Conservation (phyloP, 1,284 basidiomycete genomes). For the Peniophora sp. region DNA sequence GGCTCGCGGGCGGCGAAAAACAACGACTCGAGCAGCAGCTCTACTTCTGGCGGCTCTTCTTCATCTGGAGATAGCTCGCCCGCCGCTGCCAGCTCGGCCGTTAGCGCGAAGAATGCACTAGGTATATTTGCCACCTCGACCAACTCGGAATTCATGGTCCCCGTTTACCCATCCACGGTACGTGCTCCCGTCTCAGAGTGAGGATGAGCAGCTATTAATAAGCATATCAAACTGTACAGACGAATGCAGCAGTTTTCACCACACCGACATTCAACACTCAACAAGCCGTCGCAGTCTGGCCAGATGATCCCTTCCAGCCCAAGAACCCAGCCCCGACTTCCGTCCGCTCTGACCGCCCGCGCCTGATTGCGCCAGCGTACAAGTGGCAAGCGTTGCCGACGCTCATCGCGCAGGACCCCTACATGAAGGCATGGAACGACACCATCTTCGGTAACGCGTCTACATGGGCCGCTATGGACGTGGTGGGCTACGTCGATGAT, state of each 20-base stretch:
- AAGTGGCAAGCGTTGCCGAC: slow-evolving; percentile 83
- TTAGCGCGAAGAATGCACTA: slow-evolving; percentile 52
- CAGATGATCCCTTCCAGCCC: slow-evolving; percentile 66
- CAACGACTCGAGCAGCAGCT: slow-evolving; percentile 20
- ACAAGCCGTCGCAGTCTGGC: slow-evolving; percentile 58
- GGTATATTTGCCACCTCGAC: slow-evolving; percentile 71
- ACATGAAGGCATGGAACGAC: slow-evolving; percentile 84
- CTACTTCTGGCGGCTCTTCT: slow-evolving; percentile 14
- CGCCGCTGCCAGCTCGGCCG: slow-evolving; percentile 34
- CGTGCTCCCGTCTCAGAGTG: slow-evolving; percentile 26
- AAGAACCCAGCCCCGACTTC: slow-evolving; percentile 47
- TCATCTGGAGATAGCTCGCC: slow-evolving; percentile 21
- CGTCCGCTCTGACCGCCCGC: slow-evolving; percentile 77
- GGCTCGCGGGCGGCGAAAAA: slow-evolving; percentile 49
- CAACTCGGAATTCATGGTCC: slow-evolving; percentile 67
- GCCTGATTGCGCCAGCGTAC: slow-evolving; percentile 86
- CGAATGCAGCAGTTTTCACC: slow-evolving; percentile 71
- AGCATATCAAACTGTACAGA: slow-evolving; percentile 34
- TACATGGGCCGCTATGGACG: slow-evolving; percentile 49
- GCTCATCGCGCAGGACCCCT: slow-evolving; percentile 82
- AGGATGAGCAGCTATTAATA: neutral
- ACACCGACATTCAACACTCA: slow-evolving; percentile 63
- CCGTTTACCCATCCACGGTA: slow-evolving; percentile 83
- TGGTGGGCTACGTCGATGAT: slow-evolving; percentile 73
- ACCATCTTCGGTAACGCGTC: slow-evolving; percentile 91